phyloP scores from a whole-genome alignment of 116 monocot species.

The Iris pallida region DNA sequence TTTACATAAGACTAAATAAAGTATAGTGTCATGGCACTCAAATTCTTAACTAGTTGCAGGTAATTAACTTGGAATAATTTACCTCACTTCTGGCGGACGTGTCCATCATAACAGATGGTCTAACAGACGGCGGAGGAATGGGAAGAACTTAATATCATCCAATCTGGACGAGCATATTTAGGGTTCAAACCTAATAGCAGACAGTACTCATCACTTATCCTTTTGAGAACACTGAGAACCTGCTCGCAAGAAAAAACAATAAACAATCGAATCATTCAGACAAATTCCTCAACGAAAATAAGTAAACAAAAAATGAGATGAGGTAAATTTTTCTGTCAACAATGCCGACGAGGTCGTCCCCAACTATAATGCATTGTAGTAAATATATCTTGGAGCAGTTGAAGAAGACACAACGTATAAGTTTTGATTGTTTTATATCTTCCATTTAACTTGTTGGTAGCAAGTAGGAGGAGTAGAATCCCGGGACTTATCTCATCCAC shows the following conservation, averaged over 20 bases:
- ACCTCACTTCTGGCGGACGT: constrained; percentile 97
- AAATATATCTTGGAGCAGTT: constrained; percentile 99
- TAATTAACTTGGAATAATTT: background rate
- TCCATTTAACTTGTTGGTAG: no score
- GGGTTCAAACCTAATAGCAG: constrained; percentile 83
- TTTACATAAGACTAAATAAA: no score
- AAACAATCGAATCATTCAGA: background rate
- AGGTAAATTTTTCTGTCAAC: background rate
- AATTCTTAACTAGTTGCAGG: background rate
- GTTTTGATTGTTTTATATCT: no score
- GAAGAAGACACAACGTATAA: constrained; percentile 96
- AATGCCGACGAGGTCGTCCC: constrained; percentile 49
- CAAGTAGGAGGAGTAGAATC: no score
- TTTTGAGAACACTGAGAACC: constrained; percentile 94
- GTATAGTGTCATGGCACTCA: background rate
- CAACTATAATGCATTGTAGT: no score
- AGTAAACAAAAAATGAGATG: background rate
- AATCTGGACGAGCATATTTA: constrained; percentile 97
- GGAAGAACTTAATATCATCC: constrained; percentile 99
- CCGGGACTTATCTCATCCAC: no score
- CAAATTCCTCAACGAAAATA: background rate
- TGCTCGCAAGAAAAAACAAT: constrained; percentile 13
- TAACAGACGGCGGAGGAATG: constrained; percentile 93
- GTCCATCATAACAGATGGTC: constrained; percentile 99
- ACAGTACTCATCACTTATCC: constrained; percentile 96